Evolutionary conservation across 108 stramenopile species (phyloP).

Genomic region (Heterococcus sp.): DNA sequence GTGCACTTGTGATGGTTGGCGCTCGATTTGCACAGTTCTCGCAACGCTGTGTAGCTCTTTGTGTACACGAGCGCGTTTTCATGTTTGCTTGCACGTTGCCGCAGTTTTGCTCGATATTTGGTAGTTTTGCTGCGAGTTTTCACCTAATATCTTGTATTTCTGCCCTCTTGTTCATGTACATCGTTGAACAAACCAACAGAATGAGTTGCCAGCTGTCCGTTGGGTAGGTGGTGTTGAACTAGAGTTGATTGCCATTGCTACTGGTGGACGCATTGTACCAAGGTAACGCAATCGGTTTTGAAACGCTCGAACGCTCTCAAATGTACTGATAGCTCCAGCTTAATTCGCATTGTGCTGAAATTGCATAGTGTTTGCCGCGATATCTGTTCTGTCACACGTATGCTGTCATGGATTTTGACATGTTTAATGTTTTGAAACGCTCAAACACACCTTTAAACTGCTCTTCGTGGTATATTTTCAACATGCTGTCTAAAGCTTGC

Average conservation of each 20-base stretch:
- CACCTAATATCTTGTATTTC: background rate
- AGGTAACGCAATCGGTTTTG: conserved; percentile 47
- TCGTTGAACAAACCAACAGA: background rate
- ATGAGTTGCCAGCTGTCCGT: conserved; percentile 48
- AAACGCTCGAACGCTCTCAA: too few relatives aligned
- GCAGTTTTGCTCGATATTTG: background rate
- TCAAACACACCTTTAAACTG: too few relatives aligned
- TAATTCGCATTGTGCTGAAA: too few relatives aligned
- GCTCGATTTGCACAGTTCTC: background rate
- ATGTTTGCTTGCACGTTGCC: too few relatives aligned
- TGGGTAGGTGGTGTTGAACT: conserved; percentile 96
- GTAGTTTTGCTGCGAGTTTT: background rate
- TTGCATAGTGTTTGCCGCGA: too few relatives aligned
- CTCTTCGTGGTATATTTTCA: too few relatives aligned
- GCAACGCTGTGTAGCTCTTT: background rate
- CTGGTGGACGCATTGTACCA: conserved; percentile 97
- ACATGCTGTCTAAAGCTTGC: too few relatives aligned
- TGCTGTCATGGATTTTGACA: too few relatives aligned
- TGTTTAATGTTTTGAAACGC: too few relatives aligned
- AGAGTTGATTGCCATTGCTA: conserved; percentile 99
- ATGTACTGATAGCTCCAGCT: too few relatives aligned
- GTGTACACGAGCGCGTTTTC: background rate
- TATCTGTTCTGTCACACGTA: too few relatives aligned
- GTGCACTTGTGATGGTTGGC: background rate
- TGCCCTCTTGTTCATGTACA: background rate